phyloP scores from a whole-genome alignment of 257 asterid species.

The Pogostemon cablin region DNA sequence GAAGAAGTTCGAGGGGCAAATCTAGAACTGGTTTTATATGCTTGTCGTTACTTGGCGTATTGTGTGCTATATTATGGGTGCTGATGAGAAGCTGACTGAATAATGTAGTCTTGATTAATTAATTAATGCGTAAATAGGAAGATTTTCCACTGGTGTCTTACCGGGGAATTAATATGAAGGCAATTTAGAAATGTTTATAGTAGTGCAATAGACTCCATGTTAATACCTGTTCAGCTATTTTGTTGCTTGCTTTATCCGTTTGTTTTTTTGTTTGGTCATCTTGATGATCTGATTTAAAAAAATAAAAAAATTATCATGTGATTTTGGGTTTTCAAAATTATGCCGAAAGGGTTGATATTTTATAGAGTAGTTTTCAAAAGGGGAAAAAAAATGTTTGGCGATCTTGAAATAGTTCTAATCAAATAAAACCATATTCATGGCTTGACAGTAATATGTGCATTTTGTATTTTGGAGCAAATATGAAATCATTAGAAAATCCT shows the following conservation, averaged over 20 bases:
- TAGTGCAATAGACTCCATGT: background rate
- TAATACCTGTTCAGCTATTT: background rate
- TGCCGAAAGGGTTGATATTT: too few species aligned
- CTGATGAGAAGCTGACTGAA: constrained; percentile 46
- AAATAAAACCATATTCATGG: too few species aligned
- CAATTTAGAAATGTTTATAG: constrained; percentile 20
- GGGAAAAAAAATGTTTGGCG: too few species aligned
- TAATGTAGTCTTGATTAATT: constrained; percentile 17
- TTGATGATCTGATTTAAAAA: too few species aligned
- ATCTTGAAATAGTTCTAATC: too few species aligned
- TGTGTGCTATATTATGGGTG: constrained; percentile 85
- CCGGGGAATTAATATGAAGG: constrained; percentile 33
- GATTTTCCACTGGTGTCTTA: constrained; percentile 32
- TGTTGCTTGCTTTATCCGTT: background rate
- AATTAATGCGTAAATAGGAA: constrained; percentile 38
- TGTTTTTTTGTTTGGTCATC: too few species aligned
- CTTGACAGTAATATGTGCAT: too few species aligned
- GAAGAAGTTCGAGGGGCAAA: constrained; percentile 50
- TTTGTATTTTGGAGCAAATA: too few species aligned
- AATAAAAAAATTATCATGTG: too few species aligned
- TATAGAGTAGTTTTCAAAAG: too few species aligned
- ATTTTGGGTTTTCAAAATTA: too few species aligned
- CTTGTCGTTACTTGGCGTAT: constrained; percentile 64
- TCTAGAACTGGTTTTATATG: constrained; percentile 51
- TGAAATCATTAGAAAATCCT: too few species aligned